Evolutionary conservation across 768 basidiomycete species (phyloP).

Genomic region (Boletales sp.): DNA sequence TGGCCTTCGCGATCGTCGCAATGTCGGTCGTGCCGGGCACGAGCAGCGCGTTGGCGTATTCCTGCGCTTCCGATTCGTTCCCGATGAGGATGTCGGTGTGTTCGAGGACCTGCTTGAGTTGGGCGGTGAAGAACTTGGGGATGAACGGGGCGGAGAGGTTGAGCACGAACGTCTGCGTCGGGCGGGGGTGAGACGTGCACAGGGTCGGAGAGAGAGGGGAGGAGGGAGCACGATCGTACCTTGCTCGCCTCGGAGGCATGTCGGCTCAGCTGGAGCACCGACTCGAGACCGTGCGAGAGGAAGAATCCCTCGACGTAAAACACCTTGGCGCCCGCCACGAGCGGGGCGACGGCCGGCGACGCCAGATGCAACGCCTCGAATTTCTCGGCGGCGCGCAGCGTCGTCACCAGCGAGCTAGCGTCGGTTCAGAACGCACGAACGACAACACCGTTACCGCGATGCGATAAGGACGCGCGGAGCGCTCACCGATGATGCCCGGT

Average conservation of each 20-base stretch:
- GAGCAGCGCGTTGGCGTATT: constrained; percentile 75
- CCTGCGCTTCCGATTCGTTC: constrained; percentile 93
- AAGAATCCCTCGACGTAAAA: constrained; percentile 98
- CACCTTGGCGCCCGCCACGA: constrained; percentile 76
- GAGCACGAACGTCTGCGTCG: constrained; percentile 69
- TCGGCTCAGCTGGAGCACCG: constrained; percentile 69
- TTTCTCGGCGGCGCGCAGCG: constrained; percentile 84
- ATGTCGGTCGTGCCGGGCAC: constrained; percentile 65
- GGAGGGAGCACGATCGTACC: constrained; percentile 34
- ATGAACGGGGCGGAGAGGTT: constrained; percentile 99
- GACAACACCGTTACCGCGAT: background rate
- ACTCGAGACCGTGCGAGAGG: constrained; percentile 85
- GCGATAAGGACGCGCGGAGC: background rate
- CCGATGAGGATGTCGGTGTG: constrained; percentile 89
- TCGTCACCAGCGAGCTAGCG: constrained; percentile 85
- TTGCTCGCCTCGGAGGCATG: constrained; percentile 74
- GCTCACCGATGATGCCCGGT: constrained; percentile 86
- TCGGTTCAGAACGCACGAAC: background rate
- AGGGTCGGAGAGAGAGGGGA: background rate
- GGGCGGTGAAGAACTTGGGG: constrained; percentile 83
- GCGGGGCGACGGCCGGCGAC: constrained; percentile 67
- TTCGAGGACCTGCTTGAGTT: constrained; percentile 77
- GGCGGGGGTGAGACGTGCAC: background rate
- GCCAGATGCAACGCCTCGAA: constrained; percentile 80
- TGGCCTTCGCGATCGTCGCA: constrained; percentile 60